Evolutionary conservation across 768 basidiomycete genomes (phyloP).

Genomic region (Cyathus striatus): DNA sequence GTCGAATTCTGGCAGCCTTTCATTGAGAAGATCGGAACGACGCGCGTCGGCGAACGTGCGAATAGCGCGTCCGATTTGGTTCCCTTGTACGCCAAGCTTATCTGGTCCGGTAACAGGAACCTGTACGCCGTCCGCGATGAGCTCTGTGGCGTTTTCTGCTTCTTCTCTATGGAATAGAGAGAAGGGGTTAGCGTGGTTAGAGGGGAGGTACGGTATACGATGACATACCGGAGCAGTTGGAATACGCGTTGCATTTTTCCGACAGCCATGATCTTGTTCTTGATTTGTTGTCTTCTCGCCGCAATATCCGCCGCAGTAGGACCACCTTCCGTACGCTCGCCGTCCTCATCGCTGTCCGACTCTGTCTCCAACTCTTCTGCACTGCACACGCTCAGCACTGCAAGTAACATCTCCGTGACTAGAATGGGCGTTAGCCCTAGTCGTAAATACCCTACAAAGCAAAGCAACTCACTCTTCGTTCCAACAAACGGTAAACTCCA

Average conservation of each 20-base stretch:
- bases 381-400: conserved; percentile 89
- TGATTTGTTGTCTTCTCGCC: conserved; percentile 73
- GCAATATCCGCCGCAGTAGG: conserved; percentile 35
- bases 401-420: conserved; percentile 98
- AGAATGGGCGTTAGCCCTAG: conserved; percentile 7
- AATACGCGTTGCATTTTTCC: conserved; percentile 90
- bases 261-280: conserved; percentile 91
- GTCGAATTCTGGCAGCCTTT: conserved; percentile 62
- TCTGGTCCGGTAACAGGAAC: conserved; percentile 38
- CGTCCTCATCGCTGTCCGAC: conserved; percentile 31
- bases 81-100: conserved; percentile 58
- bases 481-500: conserved; percentile 98
- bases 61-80: conserved; percentile 56
- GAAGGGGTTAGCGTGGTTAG: conserved; percentile 1
- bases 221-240: conserved; percentile 74
- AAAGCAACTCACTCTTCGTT: conserved; percentile 72
- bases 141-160: conserved; percentile 72
- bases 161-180: conserved; percentile 50
- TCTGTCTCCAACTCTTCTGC: conserved; percentile 80
- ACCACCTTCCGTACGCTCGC: conserved; percentile 20
- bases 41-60: conserved; percentile 79
- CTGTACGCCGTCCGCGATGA: conserved; percentile 33
- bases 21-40: conserved; percentile 67
- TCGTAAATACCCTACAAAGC: conserved; percentile 1
- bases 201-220: not conserved